Percentiles rank a stretch among this genome's conserved stretches.
Conservation (phyloP, 176 grass and related monocot genomes). For the Zea luxurians region DNA sequence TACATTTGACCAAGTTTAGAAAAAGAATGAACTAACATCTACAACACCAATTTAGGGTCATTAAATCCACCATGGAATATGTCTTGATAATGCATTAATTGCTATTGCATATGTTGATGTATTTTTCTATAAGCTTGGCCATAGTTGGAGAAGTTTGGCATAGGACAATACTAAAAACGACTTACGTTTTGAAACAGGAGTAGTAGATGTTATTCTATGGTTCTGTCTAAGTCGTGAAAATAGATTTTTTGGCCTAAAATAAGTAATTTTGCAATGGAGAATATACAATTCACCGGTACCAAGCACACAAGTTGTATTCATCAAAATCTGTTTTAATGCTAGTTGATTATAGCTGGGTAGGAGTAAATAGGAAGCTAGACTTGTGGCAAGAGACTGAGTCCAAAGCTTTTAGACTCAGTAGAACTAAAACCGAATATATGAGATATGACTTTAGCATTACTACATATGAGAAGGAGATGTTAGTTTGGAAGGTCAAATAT, state of each 20-base stretch:
- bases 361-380: too few species aligned
- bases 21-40: not conserved
- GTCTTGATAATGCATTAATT: not conserved
- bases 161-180: not conserved
- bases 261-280: not conserved
- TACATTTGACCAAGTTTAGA: not conserved
- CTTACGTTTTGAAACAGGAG: not conserved
- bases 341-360: too few species aligned
- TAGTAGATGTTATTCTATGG: not conserved
- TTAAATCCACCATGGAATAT: not conserved
- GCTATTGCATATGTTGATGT: not conserved
- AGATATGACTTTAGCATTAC: too few species aligned
- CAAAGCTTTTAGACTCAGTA: too few species aligned
- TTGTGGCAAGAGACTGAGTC: too few species aligned
- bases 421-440: too few species aligned
- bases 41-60: not conserved
- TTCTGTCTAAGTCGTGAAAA: not conserved
- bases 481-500: too few species aligned
- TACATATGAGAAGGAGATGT: too few species aligned
- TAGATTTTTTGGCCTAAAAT: not conserved
- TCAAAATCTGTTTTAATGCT: not conserved
- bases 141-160: not conserved
- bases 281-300: not conserved
- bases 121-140: not conserved
- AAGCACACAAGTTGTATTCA: not conserved